phyloP scores from a whole-genome alignment of 257 asterid genomes.

The Buddleja alternifolia region DNA sequence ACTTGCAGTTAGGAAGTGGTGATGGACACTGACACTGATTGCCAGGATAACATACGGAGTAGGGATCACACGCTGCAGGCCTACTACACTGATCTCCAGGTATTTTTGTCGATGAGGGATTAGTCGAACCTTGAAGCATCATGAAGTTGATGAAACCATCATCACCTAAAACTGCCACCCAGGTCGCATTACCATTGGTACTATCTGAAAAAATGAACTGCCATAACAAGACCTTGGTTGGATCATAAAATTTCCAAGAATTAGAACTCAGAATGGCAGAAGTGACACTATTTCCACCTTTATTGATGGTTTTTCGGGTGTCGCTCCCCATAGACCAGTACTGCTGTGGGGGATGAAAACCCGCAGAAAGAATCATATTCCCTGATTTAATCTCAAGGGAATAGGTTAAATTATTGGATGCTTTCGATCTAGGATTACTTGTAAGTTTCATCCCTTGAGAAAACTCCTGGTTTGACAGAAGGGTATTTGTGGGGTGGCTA shows the following conservation, averaged over 20 bases:
- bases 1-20: slow-evolving; percentile 53
- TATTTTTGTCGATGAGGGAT: slow-evolving; percentile 51
- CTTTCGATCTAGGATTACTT: slow-evolving; percentile 56
- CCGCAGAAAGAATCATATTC: slow-evolving; percentile 70
- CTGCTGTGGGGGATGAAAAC: slow-evolving; percentile 62
- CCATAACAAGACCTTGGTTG: slow-evolving; percentile 53
- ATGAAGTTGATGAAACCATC: slow-evolving; percentile 65
- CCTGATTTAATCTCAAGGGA: slow-evolving; percentile 80
- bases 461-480: slow-evolving; percentile 67
- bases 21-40: slow-evolving; percentile 58
- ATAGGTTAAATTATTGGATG: slow-evolving; percentile 65
- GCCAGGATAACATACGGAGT: slow-evolving; percentile 47
- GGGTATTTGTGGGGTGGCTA: slow-evolving; percentile 75
- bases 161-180: slow-evolving; percentile 69
- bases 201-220: slow-evolving; percentile 65
- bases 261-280: slow-evolving; percentile 61
- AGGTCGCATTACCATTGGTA: slow-evolving; percentile 49
- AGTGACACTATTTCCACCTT: slow-evolving; percentile 43
- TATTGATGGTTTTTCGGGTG: slow-evolving; percentile 62
- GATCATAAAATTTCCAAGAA: slow-evolving; percentile 79
- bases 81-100: slow-evolving; percentile 64
- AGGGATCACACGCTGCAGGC: slow-evolving; percentile 65
- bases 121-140: slow-evolving; percentile 51
- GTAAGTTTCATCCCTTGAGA: slow-evolving; percentile 68
- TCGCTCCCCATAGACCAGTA: slow-evolving; percentile 84